These are phyloP conservation scores for Pythium chondricola DNA, from an alignment of 352 stramenopile species.

Conservation along the genomic window DNA sequence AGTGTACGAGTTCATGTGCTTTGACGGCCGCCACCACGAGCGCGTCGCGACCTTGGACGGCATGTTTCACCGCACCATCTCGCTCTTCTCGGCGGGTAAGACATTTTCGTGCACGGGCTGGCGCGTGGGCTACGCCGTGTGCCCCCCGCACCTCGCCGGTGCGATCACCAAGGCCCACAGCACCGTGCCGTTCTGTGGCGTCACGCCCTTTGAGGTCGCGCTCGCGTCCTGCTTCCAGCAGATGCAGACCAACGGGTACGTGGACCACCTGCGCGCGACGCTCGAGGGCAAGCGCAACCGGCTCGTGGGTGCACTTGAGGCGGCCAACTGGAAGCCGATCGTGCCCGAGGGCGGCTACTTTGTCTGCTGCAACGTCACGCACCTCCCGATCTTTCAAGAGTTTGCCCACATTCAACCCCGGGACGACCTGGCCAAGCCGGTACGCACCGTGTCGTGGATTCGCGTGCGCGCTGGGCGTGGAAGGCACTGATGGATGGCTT, in stretches of 20 bases:
- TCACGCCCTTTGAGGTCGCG: constrained; percentile 92
- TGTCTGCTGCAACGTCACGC: constrained; percentile 82
- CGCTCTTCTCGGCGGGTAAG: constrained; percentile 92
- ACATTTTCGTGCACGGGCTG: constrained; percentile 93
- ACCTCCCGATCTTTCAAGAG: constrained; percentile 65
- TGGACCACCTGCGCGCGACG: constrained; percentile 60
- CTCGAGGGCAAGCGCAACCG: constrained; percentile 76
- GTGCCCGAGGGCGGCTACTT: constrained; percentile 95
- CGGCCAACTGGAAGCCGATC: constrained; percentile 85
- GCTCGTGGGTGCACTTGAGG: constrained; percentile 75
- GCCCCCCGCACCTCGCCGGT: constrained; percentile 39
- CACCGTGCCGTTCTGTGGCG: constrained; percentile 91
- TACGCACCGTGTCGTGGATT: constrained; percentile 13
- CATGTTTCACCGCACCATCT: constrained; percentile 86
- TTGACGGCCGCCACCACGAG: constrained; percentile 63
- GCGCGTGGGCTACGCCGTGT: constrained; percentile 84
- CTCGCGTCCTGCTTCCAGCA: constrained; percentile 84
- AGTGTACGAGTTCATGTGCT: constrained; percentile 98
- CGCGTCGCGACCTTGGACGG: constrained; percentile 72
- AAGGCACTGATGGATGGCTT: not conserved
- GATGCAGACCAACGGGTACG: constrained; percentile 86
- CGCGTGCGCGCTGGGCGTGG: not conserved
- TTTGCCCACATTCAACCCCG: constrained; percentile 52
- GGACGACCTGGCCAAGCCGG: constrained; percentile 45
- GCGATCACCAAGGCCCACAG: constrained; percentile 78